Conservation (phyloP, 2,329 filamentous ascomycete species). For the Aspergillus novoparasiticus region DNA sequence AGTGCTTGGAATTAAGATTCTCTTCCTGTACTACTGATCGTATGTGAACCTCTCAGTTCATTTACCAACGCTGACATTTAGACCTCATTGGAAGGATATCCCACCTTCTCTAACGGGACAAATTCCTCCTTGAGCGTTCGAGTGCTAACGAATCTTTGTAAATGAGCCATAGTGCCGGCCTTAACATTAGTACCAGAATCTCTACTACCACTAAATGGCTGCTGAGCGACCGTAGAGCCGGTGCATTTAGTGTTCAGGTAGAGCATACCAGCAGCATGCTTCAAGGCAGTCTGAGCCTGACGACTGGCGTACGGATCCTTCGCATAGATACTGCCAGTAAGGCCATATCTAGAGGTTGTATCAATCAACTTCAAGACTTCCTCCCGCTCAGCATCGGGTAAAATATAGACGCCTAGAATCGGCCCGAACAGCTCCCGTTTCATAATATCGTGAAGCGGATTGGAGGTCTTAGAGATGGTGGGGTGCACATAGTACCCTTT, state of each 20-base stretch:
- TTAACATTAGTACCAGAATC: conserved; percentile 61
- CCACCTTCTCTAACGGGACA: conserved; percentile 29
- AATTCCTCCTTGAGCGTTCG: conserved; percentile 58
- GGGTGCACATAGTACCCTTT: conserved; percentile 78
- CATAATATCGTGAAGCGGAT: conserved; percentile 73
- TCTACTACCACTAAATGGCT: conserved; percentile 58
- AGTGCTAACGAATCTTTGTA: conserved; percentile 56
- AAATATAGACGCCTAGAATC: conserved; percentile 72
- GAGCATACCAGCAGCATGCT: conserved; percentile 60
- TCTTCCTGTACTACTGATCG: background rate
- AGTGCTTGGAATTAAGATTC: no score
- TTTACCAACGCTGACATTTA: background rate
- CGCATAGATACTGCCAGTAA: conserved; percentile 38
- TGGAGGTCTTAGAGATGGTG: conserved; percentile 74
- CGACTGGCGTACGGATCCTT: conserved; percentile 49
- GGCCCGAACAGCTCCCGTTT: conserved; percentile 81
- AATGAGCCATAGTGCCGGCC: conserved; percentile 54
- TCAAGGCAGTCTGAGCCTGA: conserved; percentile 54
- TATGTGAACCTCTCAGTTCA: background rate
- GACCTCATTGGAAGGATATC: conserved; percentile 28
- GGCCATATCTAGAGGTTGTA: conserved; percentile 39
- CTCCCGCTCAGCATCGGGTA: conserved; percentile 67
- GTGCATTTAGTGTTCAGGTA: conserved; percentile 63
- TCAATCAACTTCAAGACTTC: conserved; percentile 52
- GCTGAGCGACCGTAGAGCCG: conserved; percentile 58